Percentiles rank a stretch among this genome's conserved stretches.
Evolutionary conservation across 805 yeast species (phyloP).

Genomic region (Myxozyma kluyveri): DNA sequence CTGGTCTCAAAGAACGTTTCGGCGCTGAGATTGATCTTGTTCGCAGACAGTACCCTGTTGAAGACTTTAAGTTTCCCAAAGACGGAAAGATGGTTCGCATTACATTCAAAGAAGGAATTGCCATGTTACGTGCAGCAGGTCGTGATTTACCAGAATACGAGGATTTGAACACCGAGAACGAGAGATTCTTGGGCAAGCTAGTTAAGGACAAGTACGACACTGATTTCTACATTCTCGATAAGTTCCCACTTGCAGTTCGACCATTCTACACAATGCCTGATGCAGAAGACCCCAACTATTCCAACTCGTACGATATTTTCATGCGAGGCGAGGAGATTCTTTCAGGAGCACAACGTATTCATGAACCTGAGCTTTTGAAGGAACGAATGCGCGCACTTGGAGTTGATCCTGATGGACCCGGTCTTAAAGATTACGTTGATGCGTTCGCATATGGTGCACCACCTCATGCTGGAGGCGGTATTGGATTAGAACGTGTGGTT

Average conservation of each 20-base stretch:
- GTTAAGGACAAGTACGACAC: slow-evolving; percentile 94
- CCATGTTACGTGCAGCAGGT: slow-evolving; percentile 81
- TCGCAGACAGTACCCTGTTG: slow-evolving; percentile 94
- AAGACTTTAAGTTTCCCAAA: slow-evolving; percentile 91
- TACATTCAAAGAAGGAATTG: slow-evolving; percentile 87
- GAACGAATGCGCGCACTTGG: slow-evolving; percentile 82
- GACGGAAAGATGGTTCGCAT: slow-evolving; percentile 91
- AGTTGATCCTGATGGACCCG: slow-evolving; percentile 75
- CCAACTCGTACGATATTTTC: slow-evolving; percentile 95
- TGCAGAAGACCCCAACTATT: slow-evolving; percentile 83
- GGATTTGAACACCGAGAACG: slow-evolving; percentile 70
- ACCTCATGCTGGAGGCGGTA: slow-evolving; percentile 99
- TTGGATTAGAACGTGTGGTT: slow-evolving; percentile 96
- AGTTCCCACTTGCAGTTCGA: slow-evolving; percentile 94
- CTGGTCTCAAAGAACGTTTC: slow-evolving; percentile 75
- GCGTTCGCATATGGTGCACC: slow-evolving; percentile 94
- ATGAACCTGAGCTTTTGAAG: slow-evolving; percentile 78
- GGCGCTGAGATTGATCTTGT: slow-evolving; percentile 82
- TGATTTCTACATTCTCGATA: slow-evolving; percentile 96
- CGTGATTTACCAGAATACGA: slow-evolving; percentile 47
- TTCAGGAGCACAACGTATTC: slow-evolving; percentile 99
- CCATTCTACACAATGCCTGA: slow-evolving; percentile 99
- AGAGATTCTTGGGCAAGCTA: slow-evolving; percentile 84
- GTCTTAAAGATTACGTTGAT: slow-evolving; percentile 85
- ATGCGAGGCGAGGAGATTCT: slow-evolving; percentile 99